Percentiles rank a stretch among this genome's conserved stretches.
These are phyloP conservation scores for Saccharomyces uvarum DNA, from an alignment of 1,139 yeast species.

Conservation along the genomic window DNA sequence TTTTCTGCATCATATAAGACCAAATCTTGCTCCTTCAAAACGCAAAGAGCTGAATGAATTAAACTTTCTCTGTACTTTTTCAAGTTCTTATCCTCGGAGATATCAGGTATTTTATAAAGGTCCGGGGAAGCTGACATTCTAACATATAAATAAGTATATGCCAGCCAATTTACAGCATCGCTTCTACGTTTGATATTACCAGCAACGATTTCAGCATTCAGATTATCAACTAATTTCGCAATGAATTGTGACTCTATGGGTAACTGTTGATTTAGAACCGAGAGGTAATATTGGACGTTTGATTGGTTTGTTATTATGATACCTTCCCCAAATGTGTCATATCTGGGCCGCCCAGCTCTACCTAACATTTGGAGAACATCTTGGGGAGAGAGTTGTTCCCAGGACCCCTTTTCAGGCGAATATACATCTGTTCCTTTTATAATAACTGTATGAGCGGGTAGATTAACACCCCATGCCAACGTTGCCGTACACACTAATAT, in stretches of 20 bases:
- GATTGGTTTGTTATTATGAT: slow-evolving; percentile 82
- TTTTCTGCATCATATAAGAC: slow-evolving; percentile 46
- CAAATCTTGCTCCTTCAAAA: slow-evolving; percentile 49
- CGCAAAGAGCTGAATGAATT: slow-evolving; percentile 64
- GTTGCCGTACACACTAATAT: slow-evolving; percentile 92
- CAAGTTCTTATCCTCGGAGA: slow-evolving; percentile 42
- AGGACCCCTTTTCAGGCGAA: slow-evolving; percentile 79
- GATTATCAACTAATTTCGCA: slow-evolving; percentile 57
- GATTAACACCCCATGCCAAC: slow-evolving; percentile 96
- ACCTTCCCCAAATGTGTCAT: slow-evolving; percentile 90
- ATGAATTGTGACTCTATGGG: slow-evolving; percentile 89
- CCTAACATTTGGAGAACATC: slow-evolving; percentile 94
- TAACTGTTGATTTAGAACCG: slow-evolving; percentile 78
- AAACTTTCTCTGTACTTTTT: slow-evolving; percentile 55
- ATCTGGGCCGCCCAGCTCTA: slow-evolving; percentile 95
- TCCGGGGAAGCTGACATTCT: slow-evolving; percentile 72
- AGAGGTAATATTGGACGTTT: slow-evolving; percentile 81
- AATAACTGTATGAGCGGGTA: slow-evolving; percentile 94
- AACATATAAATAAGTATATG: slow-evolving; percentile 69
- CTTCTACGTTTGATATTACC: slow-evolving; percentile 56
- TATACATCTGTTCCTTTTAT: slow-evolving; percentile 93
- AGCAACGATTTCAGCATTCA: slow-evolving; percentile 81
- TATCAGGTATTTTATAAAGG: slow-evolving; percentile 43
- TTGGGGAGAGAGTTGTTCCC: slow-evolving; percentile 88
- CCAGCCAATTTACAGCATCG: slow-evolving; percentile 75